Conservation (phyloP, 768 basidiomycete genomes). For the Auricularia auricula-judae region DNA sequence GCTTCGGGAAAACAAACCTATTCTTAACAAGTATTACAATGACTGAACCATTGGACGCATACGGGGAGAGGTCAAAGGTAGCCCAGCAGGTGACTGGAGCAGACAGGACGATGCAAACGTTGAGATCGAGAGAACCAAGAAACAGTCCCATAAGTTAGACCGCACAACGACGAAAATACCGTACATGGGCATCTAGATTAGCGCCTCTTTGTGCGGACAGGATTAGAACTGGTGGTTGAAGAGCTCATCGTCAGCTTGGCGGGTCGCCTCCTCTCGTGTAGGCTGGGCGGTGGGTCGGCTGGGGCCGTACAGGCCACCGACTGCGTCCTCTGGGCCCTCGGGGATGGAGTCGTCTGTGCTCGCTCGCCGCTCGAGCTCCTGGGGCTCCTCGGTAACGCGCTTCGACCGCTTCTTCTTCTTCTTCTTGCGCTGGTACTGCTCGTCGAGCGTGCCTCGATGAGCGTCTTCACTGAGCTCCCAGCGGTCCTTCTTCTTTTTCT, state of each 20-base stretch:
- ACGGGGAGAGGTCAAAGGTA: too few species aligned
- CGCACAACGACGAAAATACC: too few species aligned
- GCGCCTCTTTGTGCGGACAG: too few species aligned
- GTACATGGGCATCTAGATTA: too few species aligned
- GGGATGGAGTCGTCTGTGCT: constrained; percentile 4
- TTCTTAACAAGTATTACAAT: too few species aligned
- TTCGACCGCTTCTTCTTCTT: constrained; percentile 59
- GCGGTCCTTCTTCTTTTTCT: constrained; percentile 76
- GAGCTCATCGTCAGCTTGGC: constrained; percentile 24
- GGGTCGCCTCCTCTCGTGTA: constrained; percentile 11
- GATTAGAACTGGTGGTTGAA: constrained; percentile 57
- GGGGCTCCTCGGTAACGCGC: constrained; percentile 21
- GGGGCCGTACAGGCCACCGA: constrained; percentile 54
- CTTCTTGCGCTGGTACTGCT: constrained; percentile 28
- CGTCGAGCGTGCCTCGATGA: constrained; percentile 35
- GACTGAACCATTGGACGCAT: too few species aligned
- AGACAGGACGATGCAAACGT: too few species aligned
- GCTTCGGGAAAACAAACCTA: too few species aligned
- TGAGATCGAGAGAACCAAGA: neutral
- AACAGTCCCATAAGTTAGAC: neutral
- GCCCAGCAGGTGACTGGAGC: too few species aligned
- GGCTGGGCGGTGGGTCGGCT: constrained; percentile 8
- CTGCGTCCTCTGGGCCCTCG: constrained; percentile 63
- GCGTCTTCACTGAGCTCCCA: constrained; percentile 85
- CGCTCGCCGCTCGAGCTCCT: neutral